These are phyloP conservation scores for Xylariales sp. DNA, from an alignment of 2,329 filamentous ascomycete species.

Conservation along the genomic window DNA sequence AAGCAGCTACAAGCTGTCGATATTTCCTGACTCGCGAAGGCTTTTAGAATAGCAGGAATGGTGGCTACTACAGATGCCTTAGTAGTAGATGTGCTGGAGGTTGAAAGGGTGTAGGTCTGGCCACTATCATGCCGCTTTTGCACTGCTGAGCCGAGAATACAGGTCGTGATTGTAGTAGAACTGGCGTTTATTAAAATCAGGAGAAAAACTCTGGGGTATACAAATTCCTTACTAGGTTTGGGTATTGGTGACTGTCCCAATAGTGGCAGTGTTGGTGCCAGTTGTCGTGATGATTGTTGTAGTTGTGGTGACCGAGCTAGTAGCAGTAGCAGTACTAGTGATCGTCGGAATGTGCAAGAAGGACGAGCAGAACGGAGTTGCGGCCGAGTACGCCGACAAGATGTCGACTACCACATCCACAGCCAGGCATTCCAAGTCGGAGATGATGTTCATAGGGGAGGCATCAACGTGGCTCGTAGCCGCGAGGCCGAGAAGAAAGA, in stretches of 20 bases:
- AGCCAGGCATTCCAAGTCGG: too few relatives aligned
- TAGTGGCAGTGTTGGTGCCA: background rate
- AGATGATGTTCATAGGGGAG: too few relatives aligned
- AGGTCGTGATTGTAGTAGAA: background rate
- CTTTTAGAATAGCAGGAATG: background rate
- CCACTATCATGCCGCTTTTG: background rate
- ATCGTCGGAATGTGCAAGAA: slow-evolving; percentile 1
- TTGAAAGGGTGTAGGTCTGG: background rate
- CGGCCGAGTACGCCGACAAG: background rate
- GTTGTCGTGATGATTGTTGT: background rate
- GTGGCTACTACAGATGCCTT: background rate
- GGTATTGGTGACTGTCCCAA: background rate
- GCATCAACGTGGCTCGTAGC: too few relatives aligned
- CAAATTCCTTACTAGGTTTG: background rate
- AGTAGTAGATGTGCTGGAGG: background rate
- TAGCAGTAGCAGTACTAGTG: background rate
- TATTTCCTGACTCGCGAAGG: background rate
- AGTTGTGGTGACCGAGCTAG: background rate
- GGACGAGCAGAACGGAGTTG: background rate
- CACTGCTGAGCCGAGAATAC: background rate
- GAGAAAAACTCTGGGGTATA: too few relatives aligned
- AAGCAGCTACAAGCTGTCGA: background rate
- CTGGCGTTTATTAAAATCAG: background rate
- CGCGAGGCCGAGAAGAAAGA: too few relatives aligned
- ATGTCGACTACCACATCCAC: too few relatives aligned